Evolutionary conservation across 1,284 basidiomycete species (phyloP).

Genomic region (Erythrobasidium hasegawianum): DNA sequence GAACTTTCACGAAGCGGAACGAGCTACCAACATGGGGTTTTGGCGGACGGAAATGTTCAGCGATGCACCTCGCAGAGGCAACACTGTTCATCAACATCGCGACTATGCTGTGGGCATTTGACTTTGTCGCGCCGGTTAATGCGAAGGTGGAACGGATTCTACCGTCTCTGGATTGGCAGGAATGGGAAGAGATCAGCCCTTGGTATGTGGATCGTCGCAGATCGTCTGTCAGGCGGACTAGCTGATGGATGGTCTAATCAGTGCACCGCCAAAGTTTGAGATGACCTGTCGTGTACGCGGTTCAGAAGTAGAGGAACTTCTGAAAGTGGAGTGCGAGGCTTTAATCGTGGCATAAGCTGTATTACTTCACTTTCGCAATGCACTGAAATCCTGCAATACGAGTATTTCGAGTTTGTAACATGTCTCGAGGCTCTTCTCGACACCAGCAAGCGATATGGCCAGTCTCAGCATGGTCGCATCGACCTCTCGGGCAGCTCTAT

Average conservation of each 20-base stretch:
- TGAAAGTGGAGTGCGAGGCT: neutral
- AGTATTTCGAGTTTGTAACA: too few relatives aligned
- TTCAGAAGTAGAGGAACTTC: conserved; percentile 6
- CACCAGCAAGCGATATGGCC: neutral
- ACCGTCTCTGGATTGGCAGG: conserved; percentile 8
- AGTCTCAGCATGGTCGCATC: neutral
- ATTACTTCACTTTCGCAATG: too few relatives aligned
- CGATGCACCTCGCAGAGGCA: conserved; percentile 41
- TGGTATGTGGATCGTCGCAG: conserved; percentile 20
- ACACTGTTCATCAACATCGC: conserved; percentile 49
- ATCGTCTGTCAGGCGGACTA: too few relatives aligned
- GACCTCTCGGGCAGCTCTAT: neutral
- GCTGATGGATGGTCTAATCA: too few relatives aligned
- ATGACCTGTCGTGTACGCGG: neutral
- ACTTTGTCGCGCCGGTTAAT: conserved; percentile 42
- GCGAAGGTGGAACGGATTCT: conserved; percentile 36
- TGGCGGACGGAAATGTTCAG: conserved; percentile 34
- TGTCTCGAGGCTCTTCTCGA: too few relatives aligned
- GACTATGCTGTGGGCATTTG: conserved; percentile 48
- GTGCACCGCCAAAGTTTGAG: conserved; percentile 7
- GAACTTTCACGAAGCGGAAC: conserved; percentile 21
- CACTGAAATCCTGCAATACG: too few relatives aligned
- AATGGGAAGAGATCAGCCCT: conserved; percentile 21
- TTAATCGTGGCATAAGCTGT: too few relatives aligned
- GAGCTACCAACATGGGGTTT: conserved; percentile 33